Evolutionary conservation across 768 basidiomycete species (phyloP), one percentile per base, ranked within the genome.

Genomic region (Leccinum boreale): DNA sequence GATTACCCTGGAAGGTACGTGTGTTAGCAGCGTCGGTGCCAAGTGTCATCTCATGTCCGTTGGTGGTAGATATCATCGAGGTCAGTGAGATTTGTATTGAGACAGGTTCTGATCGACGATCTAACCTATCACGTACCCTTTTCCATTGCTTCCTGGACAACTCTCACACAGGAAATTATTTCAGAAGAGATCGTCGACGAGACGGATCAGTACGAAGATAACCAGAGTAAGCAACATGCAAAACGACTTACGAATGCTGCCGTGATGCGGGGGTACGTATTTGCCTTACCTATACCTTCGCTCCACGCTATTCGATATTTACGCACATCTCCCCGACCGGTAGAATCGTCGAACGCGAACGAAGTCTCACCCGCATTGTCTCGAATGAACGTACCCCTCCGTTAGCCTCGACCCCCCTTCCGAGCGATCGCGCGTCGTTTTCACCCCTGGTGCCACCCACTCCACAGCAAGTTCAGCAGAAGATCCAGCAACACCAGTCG

Each of bases 171-270:
- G 81, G 94, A 96, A 80, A 97, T 98, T 60, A 92, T 98, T 19
- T 87, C 90, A 0, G 94, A 97, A 74, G 95, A 97, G 70, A 96
- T 97, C 54, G 89, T 96, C 29, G 94, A 96, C 66, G 94, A 97
- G 73, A 96, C 94, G 3, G 94, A 97, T 73, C 81, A 86, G 26
- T 95, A 89, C 64, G 86, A 91, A 62, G 91, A 93, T 63, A 97
- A 96, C 67, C 85, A 85, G 50, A 86, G 85, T 52, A 94, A 94
- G 68, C 81, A 80, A 58, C 76, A 79, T 8, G 94, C 90, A 0
- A 85, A 81, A 61, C 79, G 94, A 14, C 72, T 81, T 58, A 87
- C 86, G 12, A 92, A 86, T 12, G 82, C 88, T 8, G 81, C 83
- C 8, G 80, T 92, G 39, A 92, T 95, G 89, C 79, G 83, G 66